Percentiles rank a stretch among this genome's conserved stretches.
These are phyloP conservation scores for Wickerhamomyces sp. DNA, from an alignment of 1,139 yeast genomes.

Conservation along the genomic window DNA sequence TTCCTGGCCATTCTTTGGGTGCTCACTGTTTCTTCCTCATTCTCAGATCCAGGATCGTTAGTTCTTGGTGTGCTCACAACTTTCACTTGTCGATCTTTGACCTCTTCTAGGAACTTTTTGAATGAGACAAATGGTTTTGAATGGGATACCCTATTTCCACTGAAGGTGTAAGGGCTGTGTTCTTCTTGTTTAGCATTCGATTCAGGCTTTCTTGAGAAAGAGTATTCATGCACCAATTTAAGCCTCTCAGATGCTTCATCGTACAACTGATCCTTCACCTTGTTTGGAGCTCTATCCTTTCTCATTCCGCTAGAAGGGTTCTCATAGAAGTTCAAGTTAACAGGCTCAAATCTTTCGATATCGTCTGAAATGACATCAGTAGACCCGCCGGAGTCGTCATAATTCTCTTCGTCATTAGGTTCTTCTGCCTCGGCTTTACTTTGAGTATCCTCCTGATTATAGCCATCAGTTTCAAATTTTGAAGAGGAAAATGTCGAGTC, in stretches of 20 bases:
- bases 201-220: constrained; percentile 1
- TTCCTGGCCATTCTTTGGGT: constrained; percentile 11
- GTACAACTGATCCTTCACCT: not conserved
- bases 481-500: too few species aligned
- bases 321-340: too few species aligned
- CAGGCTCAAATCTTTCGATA: too few species aligned
- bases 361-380: too few species aligned
- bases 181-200: not conserved
- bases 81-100: constrained; percentile 6
- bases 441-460: too few species aligned
- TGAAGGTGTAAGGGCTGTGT: not conserved
- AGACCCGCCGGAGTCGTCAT: too few species aligned
- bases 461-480: too few species aligned
- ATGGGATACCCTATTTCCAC: constrained; percentile 7
- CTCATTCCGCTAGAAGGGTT: too few species aligned
- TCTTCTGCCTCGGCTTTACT: too few species aligned
- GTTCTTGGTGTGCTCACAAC: constrained; percentile 10
- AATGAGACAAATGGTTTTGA: constrained; percentile 7
- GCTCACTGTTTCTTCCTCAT: not conserved
- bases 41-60: not conserved
- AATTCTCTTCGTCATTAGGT: too few species aligned
- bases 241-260: not conserved
- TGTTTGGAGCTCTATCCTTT: too few species aligned
- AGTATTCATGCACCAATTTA: not conserved
- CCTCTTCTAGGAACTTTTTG: constrained; percentile 11